Base-by-base conservation (phyloP, 73 alveolate species). In the Durusdinium trenchii region DNA sequence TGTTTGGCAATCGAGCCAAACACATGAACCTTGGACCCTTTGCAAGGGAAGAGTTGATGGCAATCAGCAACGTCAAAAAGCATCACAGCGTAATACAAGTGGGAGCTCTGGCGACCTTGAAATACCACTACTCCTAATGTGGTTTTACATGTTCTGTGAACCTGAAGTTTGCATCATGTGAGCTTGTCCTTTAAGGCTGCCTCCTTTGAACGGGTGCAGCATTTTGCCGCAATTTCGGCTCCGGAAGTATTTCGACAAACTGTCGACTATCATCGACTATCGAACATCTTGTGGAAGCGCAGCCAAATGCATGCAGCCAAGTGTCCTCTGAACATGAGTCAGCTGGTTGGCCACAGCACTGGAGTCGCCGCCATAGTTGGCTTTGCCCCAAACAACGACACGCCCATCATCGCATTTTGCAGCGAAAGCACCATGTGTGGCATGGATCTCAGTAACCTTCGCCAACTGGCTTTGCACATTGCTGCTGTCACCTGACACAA, bases 391-490 rank as follows among this genome's bases (percentile, higher is more conserved):
- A 6, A 62, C 76, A 23, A 71, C 84, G 60, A 42, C 86, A n/a
- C 57, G 38, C 42, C 86, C 86, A 14, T 43, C 86, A 20, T 14
- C 2, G 0, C 60, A 3, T 40, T 14, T 35, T 12, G 60, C 86
- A 6, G 86, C 54, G 86, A 76, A 76, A n/a, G 86, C 86, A 3
- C 86, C 86, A 40, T 76, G 86, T 57, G 61, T 76, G 50, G 86
- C 86, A 38, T 43, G 60, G 42, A 76, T 51, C 60, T 76, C 86
- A 14, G 0, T 30, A n/a, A 76, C 60, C 50, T 76, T 30, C 60
- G 14, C 60, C 60, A 43, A 20, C 18, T 38, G 23, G 16, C 40
- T 20, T 5, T 20, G 40, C 45, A 18, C 28, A 30, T 30, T 64
- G 79, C 79, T 64, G 79, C 36, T 64, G 79, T 64, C 79, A 30